These are phyloP conservation scores for Abelmoschus esculentus DNA, from an alignment of 345 rosid species.

Conservation along the genomic window DNA sequence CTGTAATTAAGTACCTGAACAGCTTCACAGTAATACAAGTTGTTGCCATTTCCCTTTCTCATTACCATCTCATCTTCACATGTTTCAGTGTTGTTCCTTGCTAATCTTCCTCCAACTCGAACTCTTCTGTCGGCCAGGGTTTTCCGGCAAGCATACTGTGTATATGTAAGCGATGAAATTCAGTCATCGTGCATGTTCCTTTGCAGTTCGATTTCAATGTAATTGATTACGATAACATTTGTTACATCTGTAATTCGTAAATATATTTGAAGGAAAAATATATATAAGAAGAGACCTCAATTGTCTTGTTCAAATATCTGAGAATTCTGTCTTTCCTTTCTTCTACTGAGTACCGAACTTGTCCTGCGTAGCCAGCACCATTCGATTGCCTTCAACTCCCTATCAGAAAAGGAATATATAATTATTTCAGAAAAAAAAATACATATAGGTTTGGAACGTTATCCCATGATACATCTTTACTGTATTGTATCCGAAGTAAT, in stretches of 20 bases:
- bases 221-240: too few species aligned
- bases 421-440: too few species aligned
- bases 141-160: slow-evolving; percentile 88
- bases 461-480: too few species aligned
- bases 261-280: background rate
- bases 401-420: too few species aligned
- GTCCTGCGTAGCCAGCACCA: slow-evolving; percentile 27
- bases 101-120: slow-evolving; percentile 83
- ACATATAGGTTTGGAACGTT: too few species aligned
- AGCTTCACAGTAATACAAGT: slow-evolving; percentile 26
- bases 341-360: slow-evolving; percentile 64
- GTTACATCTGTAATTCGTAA: too few species aligned
- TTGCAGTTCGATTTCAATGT: too few species aligned
- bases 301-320: slow-evolving; percentile 82
- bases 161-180: background rate
- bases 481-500: too few species aligned
- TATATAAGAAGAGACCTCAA: slow-evolving; percentile 43
- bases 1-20: slow-evolving; percentile 42
- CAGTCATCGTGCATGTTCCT: background rate
- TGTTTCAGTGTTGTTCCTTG: slow-evolving; percentile 48
- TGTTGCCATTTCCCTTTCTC: slow-evolving; percentile 32
- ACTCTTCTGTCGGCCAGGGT: slow-evolving; percentile 86
- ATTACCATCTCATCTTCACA: slow-evolving; percentile 43
- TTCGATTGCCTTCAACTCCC: slow-evolving; percentile 38
- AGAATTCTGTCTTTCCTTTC: slow-evolving; percentile 87